Conservation (phyloP, 805 yeast genomes). For the Ogataea siamensis region DNA sequence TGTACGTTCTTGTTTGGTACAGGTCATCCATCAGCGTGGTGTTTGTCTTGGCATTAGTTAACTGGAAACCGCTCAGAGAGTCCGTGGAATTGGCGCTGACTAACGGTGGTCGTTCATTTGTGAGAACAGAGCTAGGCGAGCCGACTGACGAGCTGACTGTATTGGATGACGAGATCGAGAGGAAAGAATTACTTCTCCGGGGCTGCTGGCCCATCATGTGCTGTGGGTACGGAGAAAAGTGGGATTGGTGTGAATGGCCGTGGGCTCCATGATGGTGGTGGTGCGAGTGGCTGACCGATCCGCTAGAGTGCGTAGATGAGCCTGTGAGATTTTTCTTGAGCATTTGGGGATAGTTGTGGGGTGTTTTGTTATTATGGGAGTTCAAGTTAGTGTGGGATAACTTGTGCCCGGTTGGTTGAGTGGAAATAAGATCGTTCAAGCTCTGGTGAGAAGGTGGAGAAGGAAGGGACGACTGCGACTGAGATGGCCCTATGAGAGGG, state of each 20-base stretch:
- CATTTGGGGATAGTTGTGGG: conserved; percentile 15
- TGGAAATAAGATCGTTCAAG: conserved; percentile 14
- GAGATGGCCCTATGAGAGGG: conserved; percentile 34
- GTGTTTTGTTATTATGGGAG: conserved; percentile 19
- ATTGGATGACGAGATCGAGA: conserved; percentile 29
- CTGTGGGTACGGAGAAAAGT: conserved; percentile 29
- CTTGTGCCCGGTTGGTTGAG: conserved; percentile 14
- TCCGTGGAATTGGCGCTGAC: conserved; percentile 25
- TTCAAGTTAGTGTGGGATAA: conserved; percentile 26
- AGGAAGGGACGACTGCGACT: conserved; percentile 19
- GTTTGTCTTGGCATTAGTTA: conserved; percentile 34
- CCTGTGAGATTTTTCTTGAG: conserved; percentile 28
- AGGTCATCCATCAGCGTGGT: conserved; percentile 35
- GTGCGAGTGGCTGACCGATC: conserved; percentile 20
- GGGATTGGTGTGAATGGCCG: conserved; percentile 25
- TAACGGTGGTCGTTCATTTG: conserved; percentile 29
- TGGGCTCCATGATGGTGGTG: conserved; percentile 24
- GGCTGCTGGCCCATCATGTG: conserved; percentile 18
- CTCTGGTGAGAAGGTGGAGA: conserved; percentile 18
- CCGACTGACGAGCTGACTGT: conserved; percentile 25
- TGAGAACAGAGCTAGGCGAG: conserved; percentile 22
- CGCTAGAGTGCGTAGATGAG: conserved; percentile 29
- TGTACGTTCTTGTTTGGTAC: conserved; percentile 33
- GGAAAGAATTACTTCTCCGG: conserved; percentile 23
- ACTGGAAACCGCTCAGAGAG: conserved; percentile 25